These are phyloP conservation scores for Podila epicladia DNA, from an alignment of 192 early-diverging fungal species.

Conservation along the genomic window DNA sequence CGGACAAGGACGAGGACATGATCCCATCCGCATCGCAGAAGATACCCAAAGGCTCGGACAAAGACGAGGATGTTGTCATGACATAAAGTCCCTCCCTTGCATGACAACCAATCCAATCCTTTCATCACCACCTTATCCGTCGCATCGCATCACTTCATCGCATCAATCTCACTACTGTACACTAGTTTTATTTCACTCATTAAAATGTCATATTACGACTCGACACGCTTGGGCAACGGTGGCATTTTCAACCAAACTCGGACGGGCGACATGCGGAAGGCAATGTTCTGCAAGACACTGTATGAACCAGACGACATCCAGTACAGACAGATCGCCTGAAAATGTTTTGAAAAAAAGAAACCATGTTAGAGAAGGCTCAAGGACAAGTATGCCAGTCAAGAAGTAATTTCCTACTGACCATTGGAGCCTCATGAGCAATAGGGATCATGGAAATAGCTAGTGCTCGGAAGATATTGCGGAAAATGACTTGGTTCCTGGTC, in stretches of 20 bases:
- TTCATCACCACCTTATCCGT: background rate
- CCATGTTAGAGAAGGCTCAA: background rate
- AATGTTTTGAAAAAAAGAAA: background rate
- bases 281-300: slow-evolving; percentile 68
- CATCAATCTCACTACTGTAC: background rate
- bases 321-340: slow-evolving; percentile 71
- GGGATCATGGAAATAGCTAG: slow-evolving; percentile 71
- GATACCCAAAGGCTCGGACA: slow-evolving; percentile 6
- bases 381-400: background rate
- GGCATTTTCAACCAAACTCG: slow-evolving; percentile 42
- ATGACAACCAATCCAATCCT: too few species aligned
- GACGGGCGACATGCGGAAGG: slow-evolving; percentile 59
- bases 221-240: slow-evolving; percentile 13
- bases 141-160: background rate
- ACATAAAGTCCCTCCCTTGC: background rate
- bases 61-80: slow-evolving; percentile 36
- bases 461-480: slow-evolving; percentile 62
- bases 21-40: background rate
- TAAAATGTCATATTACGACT: background rate
- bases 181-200: slow-evolving; percentile 10
- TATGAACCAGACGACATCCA: slow-evolving; percentile 78
- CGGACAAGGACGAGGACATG: slow-evolving; percentile 19
- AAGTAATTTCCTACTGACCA: slow-evolving; percentile 35
- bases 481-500: slow-evolving; percentile 51
- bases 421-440: slow-evolving; percentile 73